These are phyloP conservation scores for Maudiozyma humilis DNA, from an alignment of 1,139 yeast genomes.

Conservation along the genomic window DNA sequence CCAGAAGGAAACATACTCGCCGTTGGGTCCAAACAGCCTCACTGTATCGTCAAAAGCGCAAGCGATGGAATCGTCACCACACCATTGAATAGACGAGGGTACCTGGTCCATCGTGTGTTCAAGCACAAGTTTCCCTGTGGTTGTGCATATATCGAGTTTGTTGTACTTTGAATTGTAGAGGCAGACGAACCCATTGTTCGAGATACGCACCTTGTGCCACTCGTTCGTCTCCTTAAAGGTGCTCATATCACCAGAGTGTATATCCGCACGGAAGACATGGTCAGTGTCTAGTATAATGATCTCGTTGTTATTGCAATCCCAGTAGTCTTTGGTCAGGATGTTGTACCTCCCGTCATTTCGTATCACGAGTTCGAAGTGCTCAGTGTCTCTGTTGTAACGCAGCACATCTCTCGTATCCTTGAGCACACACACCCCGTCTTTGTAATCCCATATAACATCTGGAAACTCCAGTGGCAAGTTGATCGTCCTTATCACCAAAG, in stretches of 20 bases:
- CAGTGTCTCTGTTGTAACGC: slow-evolving; percentile 7
- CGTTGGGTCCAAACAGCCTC: slow-evolving; percentile 64
- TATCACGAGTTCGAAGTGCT: slow-evolving; percentile 13
- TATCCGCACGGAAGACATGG: slow-evolving; percentile 15
- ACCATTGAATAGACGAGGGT: slow-evolving; percentile 58
- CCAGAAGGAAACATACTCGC: slow-evolving; percentile 39
- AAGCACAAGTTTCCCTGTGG: slow-evolving; percentile 42
- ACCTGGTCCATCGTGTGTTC: slow-evolving; percentile 38
- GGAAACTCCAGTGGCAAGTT: slow-evolving; percentile 41
- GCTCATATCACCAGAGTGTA: slow-evolving; percentile 9
- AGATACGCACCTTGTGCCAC: slow-evolving; percentile 42
- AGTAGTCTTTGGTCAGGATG: slow-evolving; percentile 26
- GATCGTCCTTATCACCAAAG: slow-evolving; percentile 61
- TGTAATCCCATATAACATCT: slow-evolving; percentile 28
- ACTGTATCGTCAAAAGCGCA: slow-evolving; percentile 50
- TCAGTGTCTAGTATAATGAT: slow-evolving; percentile 22
- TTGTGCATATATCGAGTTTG: slow-evolving; percentile 47
- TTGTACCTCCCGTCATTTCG: slow-evolving; percentile 19
- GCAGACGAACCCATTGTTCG: slow-evolving; percentile 59
- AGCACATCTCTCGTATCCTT: slow-evolving; percentile 21
- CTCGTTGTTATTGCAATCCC: slow-evolving; percentile 20
- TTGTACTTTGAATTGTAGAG: slow-evolving; percentile 40
- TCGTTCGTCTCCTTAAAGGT: slow-evolving; percentile 42
- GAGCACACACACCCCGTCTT: slow-evolving; percentile 17
- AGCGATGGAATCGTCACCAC: slow-evolving; percentile 77